Conservation (phyloP, 2,329 filamentous ascomycete species). For the Sporothrix inflata region DNA sequence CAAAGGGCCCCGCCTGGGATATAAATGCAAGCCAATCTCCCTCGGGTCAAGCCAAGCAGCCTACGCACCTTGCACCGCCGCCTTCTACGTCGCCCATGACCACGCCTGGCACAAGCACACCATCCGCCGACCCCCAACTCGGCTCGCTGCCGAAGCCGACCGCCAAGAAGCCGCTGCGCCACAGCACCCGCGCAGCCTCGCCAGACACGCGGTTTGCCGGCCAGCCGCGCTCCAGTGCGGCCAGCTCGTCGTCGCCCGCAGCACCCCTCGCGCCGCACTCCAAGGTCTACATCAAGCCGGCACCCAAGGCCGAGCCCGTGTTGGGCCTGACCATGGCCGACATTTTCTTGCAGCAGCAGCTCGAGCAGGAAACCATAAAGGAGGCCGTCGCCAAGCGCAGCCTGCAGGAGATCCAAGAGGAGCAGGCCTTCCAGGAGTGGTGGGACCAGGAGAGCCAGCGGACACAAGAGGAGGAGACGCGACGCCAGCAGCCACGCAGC, state of each 20-base stretch:
- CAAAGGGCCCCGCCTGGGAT: constrained; percentile 37
- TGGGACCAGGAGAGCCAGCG: constrained; percentile 85
- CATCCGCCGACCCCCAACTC: constrained; percentile 45
- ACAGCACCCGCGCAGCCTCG: constrained; percentile 55
- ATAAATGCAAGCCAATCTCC: constrained; percentile 37
- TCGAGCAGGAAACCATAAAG: constrained; percentile 78
- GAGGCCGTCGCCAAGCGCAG: constrained; percentile 87
- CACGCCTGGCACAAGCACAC: not conserved
- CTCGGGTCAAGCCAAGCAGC: constrained; percentile 31
- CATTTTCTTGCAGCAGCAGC: constrained; percentile 84
- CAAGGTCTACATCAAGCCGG: constrained; percentile 60
- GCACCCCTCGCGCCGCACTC: constrained; percentile 59
- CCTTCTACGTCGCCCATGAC: not conserved
- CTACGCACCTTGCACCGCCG: constrained; percentile 16
- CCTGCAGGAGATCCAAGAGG: constrained; percentile 91
- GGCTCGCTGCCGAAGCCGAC: constrained; percentile 44
- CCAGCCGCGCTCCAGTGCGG: constrained; percentile 49
- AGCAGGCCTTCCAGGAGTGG: constrained; percentile 96
- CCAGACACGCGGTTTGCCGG: constrained; percentile 67
- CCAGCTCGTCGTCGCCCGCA: constrained; percentile 27
- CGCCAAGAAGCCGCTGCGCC: constrained; percentile 44
- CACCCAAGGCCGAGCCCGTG: constrained; percentile 59
- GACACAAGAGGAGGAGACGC: constrained; percentile 65
- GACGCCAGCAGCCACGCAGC: constrained; percentile 45
- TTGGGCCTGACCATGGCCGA: constrained; percentile 79